phyloP scores from a whole-genome alignment of 257 asterid genomes.

The Ligustrum vulgare region DNA sequence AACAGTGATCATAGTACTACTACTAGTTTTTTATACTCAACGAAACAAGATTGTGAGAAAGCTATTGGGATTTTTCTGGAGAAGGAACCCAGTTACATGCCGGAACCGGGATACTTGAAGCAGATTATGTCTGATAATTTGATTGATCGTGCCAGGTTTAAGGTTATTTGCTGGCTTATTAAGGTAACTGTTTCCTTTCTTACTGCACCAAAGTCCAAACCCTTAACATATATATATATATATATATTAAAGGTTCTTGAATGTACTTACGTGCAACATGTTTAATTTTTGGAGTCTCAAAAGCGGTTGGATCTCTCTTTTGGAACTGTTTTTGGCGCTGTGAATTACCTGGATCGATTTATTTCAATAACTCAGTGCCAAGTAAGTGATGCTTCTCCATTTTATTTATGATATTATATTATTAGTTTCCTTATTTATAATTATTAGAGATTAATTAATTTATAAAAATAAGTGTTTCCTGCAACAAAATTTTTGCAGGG shows the following conservation, averaged over 20 bases:
- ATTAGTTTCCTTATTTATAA: background rate
- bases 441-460: background rate
- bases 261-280: background rate
- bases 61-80: constrained; percentile 30
- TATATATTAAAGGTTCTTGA: no score
- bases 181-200: constrained; percentile 38
- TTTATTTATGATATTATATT: no score
- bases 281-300: constrained; percentile 43
- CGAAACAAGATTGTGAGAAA: constrained; percentile 42
- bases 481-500: constrained; percentile 31
- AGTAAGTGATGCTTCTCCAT: constrained; percentile 31
- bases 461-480: background rate
- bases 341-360: constrained; percentile 70
- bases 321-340: constrained; percentile 59
- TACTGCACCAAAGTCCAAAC: background rate
- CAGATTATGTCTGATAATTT: constrained; percentile 23
- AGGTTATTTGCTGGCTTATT: constrained; percentile 51
- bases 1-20: background rate
- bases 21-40: background rate
- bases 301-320: constrained; percentile 48
- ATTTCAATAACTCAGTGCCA: constrained; percentile 45
- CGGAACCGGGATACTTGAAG: constrained; percentile 34
- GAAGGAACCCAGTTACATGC: constrained; percentile 49
- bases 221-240: no score
- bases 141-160: constrained; percentile 40